Evolutionary conservation across 208 protist genomes (phyloP), one percentile per base, ranked within the genome.

Genomic region (Leishmania gerbilli): DNA sequence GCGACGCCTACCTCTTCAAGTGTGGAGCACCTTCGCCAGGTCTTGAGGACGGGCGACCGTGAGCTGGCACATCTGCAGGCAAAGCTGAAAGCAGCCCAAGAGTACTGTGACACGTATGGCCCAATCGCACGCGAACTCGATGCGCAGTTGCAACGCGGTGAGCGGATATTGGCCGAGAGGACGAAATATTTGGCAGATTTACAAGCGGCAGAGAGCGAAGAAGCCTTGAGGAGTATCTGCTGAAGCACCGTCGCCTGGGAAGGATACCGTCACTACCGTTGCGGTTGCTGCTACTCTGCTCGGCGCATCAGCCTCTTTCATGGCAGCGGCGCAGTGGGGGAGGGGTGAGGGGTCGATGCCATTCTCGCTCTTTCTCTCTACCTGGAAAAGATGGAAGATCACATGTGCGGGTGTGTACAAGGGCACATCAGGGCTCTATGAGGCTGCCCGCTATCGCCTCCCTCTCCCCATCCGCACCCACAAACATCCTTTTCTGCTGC

Each of bases 71-170:
- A 81, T 40, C 69, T 85, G 42, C 69, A 81, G n/a, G 40, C 49
- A 31, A 85, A 85, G 42, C 7, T 81, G 21, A 64, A 79, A 34
- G 62, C 76, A 9, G 68, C 72, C 27, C 69, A 71, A 34, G 40
- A 62, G 1, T 85, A 81, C 77, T 85, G 81, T n/a, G 60, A 67
- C 69, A 78, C 81, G 24, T 85, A 85, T 71, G 64, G 79, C 9
- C 60, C 72, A 15, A 60, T 79, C 19, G 83, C 79, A 21, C 60
- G 47, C 21, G 76, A 82, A 45, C 74, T 81, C n/a, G 75, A 87
- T 0, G 76, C 8, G 71, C 81, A 85, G 71, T 49, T 85, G 37
- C 68, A 74, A 55, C 76, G 76, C 15, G 81, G 81, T n/a, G 68
- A 71, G 42, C 60, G 53, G 24, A 45, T 85, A 11, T 42, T 85